Conservation (phyloP, 129 eudicot genomes). For the Daucus carota region DNA sequence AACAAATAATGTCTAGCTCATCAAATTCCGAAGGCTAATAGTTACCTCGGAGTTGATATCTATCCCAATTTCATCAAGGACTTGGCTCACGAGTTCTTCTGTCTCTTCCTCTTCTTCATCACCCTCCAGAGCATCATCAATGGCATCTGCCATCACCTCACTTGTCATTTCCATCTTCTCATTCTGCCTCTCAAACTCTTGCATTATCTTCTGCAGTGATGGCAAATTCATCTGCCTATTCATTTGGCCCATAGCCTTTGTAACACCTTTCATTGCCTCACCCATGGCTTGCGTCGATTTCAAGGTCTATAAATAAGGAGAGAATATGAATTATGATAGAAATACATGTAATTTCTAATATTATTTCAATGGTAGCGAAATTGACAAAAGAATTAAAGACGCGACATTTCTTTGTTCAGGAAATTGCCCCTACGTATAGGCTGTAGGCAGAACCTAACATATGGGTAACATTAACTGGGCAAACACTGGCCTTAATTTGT, state of each 20-base stretch:
- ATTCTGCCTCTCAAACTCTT: slow-evolving; percentile 89
- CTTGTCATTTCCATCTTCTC: slow-evolving; percentile 93
- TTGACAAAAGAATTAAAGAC: background rate
- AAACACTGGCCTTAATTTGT: background rate
- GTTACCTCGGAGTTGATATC: slow-evolving; percentile 81
- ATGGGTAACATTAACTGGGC: background rate
- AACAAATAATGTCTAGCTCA: background rate
- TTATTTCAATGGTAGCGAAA: background rate
- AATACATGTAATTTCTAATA: background rate
- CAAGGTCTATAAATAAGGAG: slow-evolving; percentile 43
- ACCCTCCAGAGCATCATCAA: slow-evolving; percentile 98
- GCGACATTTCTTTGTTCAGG: background rate
- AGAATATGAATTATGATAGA: background rate
- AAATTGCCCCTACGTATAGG: background rate
- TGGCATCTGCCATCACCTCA: slow-evolving; percentile 95
- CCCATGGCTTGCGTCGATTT: slow-evolving; percentile 99
- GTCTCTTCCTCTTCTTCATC: slow-evolving; percentile 98
- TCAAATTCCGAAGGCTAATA: background rate
- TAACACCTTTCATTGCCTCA: slow-evolving; percentile 98
- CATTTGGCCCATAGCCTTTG: slow-evolving; percentile 98
- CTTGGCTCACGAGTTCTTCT: slow-evolving; percentile 86
- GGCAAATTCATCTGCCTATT: slow-evolving; percentile 95
- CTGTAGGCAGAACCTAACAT: background rate
- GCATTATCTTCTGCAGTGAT: slow-evolving; percentile 86
- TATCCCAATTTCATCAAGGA: slow-evolving; percentile 90